Conservation (phyloP, 1,284 basidiomycete species). For the Rhodotorula sp. region DNA sequence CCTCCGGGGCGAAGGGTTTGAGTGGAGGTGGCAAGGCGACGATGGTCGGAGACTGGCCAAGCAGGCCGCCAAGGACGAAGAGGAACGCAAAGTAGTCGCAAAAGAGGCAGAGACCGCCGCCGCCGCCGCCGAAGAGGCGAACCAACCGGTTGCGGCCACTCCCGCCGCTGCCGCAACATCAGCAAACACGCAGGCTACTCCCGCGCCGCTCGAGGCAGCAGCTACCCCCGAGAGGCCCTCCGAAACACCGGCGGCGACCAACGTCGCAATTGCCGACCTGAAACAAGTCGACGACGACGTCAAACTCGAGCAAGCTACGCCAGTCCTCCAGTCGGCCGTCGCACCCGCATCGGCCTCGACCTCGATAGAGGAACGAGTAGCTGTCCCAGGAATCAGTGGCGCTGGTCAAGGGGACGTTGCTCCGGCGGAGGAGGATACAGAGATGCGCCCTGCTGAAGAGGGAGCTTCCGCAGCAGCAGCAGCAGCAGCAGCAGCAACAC, state of each 20-base stretch:
- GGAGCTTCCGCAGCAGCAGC: too few species aligned
- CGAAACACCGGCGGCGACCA: background rate
- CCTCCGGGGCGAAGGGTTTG: constrained; percentile 42
- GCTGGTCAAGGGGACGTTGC: background rate
- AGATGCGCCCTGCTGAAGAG: background rate
- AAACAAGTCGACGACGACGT: background rate
- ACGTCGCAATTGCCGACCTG: background rate
- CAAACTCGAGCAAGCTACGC: constrained; percentile 22
- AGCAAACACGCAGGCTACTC: background rate
- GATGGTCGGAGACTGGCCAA: constrained; percentile 21
- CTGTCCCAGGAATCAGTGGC: background rate
- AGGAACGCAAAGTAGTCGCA: background rate
- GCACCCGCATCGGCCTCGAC: background rate
- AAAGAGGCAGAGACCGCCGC: background rate
- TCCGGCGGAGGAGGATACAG: background rate
- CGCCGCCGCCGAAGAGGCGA: background rate
- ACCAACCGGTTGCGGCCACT: background rate
- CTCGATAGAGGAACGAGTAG: background rate
- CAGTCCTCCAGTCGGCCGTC: constrained; percentile 2
- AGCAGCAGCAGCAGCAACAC: too few species aligned
- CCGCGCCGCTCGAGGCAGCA: background rate
- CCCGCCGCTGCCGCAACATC: background rate
- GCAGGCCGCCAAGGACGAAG: constrained; percentile 12
- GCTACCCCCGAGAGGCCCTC: background rate
- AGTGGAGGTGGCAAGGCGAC: constrained; percentile 39